These are phyloP conservation scores for Wickerhamiella alocasiicola DNA, from an alignment of 805 yeast species.

Conservation along the genomic window DNA sequence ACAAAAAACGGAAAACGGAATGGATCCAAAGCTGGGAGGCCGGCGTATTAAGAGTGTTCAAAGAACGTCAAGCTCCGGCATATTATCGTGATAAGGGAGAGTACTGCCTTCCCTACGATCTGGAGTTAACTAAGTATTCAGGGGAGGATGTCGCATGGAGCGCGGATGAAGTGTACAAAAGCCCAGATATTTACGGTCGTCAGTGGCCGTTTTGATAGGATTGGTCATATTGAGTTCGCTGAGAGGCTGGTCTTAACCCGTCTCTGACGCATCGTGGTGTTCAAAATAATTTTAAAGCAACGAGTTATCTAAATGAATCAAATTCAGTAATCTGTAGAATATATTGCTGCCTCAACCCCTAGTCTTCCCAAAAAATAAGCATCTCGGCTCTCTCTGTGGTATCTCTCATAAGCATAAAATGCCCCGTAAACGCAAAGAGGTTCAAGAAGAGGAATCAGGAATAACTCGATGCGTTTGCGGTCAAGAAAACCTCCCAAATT, in stretches of 20 bases:
- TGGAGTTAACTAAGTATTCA: constrained; percentile 37
- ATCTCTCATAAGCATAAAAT: neutral
- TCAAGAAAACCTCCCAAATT: constrained; percentile 33
- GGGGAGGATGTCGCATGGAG: constrained; percentile 39
- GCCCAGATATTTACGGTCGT: constrained; percentile 8
- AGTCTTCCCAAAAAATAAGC: too few species aligned
- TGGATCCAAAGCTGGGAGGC: constrained; percentile 38
- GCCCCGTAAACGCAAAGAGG: constrained; percentile 13
- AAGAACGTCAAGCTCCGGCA: neutral
- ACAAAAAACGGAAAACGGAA: constrained; percentile 19
- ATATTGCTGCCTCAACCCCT: too few species aligned
- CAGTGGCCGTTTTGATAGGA: constrained; percentile 4
- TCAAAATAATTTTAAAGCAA: too few species aligned
- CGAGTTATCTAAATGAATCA: too few species aligned
- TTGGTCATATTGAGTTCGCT: too few species aligned
- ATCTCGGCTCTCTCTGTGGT: neutral
- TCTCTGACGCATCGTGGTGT: too few species aligned
- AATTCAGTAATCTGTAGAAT: too few species aligned
- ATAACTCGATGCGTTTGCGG: constrained; percentile 47
- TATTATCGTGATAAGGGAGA: constrained; percentile 9
- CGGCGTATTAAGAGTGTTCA: constrained; percentile 33
- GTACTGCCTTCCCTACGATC: constrained; percentile 40
- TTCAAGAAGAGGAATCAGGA: constrained; percentile 28
- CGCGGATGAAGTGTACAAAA: constrained; percentile 6
- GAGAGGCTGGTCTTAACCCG: too few species aligned